Percentiles rank a stretch among this genome's conserved stretches.
Evolutionary conservation across 345 rosid genomes (phyloP).

Genomic region (Salix arbutifolia): DNA sequence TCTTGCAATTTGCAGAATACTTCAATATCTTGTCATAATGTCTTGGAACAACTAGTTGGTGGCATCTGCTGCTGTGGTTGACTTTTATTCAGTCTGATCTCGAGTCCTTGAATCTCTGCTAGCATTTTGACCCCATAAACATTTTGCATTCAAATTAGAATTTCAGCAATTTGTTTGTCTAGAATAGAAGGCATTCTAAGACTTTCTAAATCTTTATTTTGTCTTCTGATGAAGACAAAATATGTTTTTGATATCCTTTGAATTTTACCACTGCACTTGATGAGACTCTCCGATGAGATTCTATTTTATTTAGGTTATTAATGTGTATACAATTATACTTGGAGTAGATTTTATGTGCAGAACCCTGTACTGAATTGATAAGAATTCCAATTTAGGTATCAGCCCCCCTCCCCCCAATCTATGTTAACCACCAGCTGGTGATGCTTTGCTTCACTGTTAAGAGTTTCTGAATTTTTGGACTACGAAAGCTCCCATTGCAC

Average conservation of each 20-base stretch:
- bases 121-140: not conserved
- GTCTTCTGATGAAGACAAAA: not conserved
- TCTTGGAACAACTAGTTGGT: not conserved
- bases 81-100: slow-evolving; percentile 20
- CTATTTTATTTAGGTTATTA: not conserved
- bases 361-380: not conserved
- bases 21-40: not conserved
- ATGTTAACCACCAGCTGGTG: not conserved
- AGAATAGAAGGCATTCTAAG: not conserved
- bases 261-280: not conserved
- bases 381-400: not conserved
- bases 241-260: not conserved
- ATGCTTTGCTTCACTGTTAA: not conserved
- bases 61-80: not conserved
- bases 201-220: not conserved
- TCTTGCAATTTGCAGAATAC: not conserved
- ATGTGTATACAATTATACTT: not conserved
- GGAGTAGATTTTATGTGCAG: not conserved
- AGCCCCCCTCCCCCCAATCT: not conserved
- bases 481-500: not conserved
- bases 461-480: not conserved
- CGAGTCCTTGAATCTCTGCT: not conserved
- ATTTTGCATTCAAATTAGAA: not conserved
- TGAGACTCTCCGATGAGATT: not conserved
- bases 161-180: not conserved